Evolutionary conservation across 179 eudicot genomes (phyloP).

Genomic region (Carnegiea gigantea): DNA sequence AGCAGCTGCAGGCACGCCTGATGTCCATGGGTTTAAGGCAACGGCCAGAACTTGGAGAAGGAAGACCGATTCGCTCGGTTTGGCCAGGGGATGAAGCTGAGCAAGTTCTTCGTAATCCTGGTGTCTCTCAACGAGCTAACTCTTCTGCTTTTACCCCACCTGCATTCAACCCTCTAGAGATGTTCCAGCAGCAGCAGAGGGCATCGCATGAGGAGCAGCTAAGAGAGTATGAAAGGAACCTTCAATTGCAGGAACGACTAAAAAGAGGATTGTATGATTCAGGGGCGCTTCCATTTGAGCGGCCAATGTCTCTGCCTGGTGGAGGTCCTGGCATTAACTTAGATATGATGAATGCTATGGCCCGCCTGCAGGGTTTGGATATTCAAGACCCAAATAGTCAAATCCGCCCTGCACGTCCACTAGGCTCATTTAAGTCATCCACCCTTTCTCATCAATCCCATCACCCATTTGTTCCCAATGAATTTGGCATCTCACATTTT

Average conservation of each 20-base stretch:
- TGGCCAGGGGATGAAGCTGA: slow-evolving; percentile 73
- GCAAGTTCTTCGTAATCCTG: slow-evolving; percentile 53
- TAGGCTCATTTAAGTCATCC: slow-evolving; percentile 52
- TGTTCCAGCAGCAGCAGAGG: slow-evolving; percentile 70
- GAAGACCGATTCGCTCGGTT: slow-evolving; percentile 44
- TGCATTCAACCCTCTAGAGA: slow-evolving; percentile 55
- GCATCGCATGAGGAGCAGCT: slow-evolving; percentile 66
- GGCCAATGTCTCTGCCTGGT: slow-evolving; percentile 50
- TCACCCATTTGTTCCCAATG: slow-evolving; percentile 43
- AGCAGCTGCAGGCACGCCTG: slow-evolving; percentile 70
- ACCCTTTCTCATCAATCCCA: slow-evolving; percentile 40
- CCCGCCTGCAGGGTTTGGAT: slow-evolving; percentile 64
- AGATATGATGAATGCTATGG: slow-evolving; percentile 62
- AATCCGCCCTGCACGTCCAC: slow-evolving; percentile 48
- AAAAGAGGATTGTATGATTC: slow-evolving; percentile 68
- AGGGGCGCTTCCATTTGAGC: slow-evolving; percentile 47
- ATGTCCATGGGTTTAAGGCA: slow-evolving; percentile 62
- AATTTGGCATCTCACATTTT: slow-evolving; percentile 46
- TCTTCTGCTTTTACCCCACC: slow-evolving; percentile 43
- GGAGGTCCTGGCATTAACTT: slow-evolving; percentile 56
- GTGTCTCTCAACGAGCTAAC: slow-evolving; percentile 47
- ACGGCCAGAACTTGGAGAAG: slow-evolving; percentile 70
- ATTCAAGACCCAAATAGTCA: slow-evolving; percentile 58
- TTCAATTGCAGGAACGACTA: slow-evolving; percentile 59
- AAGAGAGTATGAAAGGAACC: slow-evolving; percentile 58